These are phyloP conservation scores for Aspergillus luchuensis DNA, from an alignment of 2,329 filamentous ascomycete genomes.

Conservation along the genomic window DNA sequence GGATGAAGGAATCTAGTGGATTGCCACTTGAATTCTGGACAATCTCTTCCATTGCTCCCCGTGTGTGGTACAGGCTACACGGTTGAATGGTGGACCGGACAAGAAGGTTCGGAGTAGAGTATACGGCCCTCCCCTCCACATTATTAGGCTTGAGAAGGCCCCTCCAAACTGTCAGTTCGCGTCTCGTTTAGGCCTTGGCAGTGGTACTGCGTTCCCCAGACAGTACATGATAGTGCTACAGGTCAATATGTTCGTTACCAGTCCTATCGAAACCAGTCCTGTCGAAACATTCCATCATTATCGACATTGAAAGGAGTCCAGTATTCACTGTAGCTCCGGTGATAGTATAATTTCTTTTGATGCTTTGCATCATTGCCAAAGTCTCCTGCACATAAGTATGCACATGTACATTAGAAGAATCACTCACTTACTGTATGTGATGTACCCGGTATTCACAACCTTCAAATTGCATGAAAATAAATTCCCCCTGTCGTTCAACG, in stretches of 20 bases:
- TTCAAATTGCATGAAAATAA: not conserved
- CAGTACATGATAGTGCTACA: not conserved
- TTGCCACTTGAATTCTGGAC: conserved; percentile 20
- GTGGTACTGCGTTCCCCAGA: not conserved
- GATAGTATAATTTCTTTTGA: not conserved
- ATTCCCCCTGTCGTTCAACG: not conserved
- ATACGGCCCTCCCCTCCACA: not conserved
- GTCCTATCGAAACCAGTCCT: not conserved
- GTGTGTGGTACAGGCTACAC: not conserved
- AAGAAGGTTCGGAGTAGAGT: conserved; percentile 6
- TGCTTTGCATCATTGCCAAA: not conserved
- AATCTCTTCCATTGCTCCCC: not conserved
- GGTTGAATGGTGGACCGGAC: not conserved
- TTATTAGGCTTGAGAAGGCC: not conserved
- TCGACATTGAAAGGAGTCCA: not conserved
- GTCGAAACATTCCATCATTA: not conserved
- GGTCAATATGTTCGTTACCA: not conserved
- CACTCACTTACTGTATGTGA: not conserved
- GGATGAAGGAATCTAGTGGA: conserved; percentile 4
- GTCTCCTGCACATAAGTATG: not conserved
- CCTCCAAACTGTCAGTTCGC: not conserved
- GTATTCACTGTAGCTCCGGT: not conserved
- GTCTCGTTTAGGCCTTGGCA: not conserved
- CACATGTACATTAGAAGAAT: not conserved
- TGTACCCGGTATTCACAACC: not conserved